Conservation (phyloP, 495 filamentous ascomycete species). For the Neurospora sp. region DNA sequence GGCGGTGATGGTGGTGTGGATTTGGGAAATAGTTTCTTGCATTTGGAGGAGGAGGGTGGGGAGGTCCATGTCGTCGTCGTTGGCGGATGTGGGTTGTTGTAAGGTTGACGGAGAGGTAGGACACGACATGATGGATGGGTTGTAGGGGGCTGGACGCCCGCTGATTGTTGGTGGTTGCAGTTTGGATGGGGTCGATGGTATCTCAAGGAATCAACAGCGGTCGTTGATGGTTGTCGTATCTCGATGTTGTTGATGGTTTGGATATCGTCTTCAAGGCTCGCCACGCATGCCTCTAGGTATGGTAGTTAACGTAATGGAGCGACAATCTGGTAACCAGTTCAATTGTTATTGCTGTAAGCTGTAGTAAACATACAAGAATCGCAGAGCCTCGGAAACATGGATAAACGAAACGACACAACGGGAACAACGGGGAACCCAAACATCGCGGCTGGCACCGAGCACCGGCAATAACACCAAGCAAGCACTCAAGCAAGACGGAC, state of each 20-base stretch:
- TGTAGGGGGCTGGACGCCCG: neutral
- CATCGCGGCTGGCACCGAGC: neutral
- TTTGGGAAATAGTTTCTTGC: constrained; percentile 25
- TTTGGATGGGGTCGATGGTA: neutral
- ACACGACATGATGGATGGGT: neutral
- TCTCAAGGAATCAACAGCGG: no score
- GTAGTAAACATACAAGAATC: neutral
- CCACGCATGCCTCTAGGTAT: neutral
- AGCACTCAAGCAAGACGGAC: neutral
- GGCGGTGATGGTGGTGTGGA: constrained; percentile 18
- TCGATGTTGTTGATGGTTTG: no score
- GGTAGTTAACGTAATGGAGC: neutral
- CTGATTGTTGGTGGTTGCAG: neutral
- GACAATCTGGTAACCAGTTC: neutral
- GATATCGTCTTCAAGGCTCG: no score
- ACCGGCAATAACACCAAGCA: neutral
- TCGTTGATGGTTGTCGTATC: no score
- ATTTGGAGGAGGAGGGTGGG: constrained; percentile 23
- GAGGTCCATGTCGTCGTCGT: constrained; percentile 16
- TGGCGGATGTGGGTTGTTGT: neutral
- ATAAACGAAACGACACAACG: neutral
- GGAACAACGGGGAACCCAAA: neutral
- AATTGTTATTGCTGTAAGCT: neutral
- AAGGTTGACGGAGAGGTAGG: neutral
- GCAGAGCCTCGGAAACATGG: neutral